Evolutionary conservation across 1,139 yeast species (phyloP).

Genomic region (Yamadazyma buinensis): DNA sequence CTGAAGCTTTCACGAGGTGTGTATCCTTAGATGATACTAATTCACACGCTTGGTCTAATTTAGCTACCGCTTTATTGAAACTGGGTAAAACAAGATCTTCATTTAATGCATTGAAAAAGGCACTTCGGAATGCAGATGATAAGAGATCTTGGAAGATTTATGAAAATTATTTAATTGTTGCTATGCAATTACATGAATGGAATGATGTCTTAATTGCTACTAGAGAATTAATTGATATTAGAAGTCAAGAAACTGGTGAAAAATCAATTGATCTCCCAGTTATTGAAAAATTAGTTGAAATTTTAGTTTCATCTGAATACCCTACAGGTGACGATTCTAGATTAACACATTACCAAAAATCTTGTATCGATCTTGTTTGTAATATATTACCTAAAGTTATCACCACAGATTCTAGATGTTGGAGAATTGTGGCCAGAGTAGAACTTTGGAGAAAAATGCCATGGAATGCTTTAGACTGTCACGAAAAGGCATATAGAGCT

Average conservation of each 20-base stretch:
- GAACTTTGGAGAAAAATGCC: constrained; percentile 86
- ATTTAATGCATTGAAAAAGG: constrained; percentile 75
- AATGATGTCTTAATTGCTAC: constrained; percentile 77
- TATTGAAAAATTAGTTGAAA: constrained; percentile 68
- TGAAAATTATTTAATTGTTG: constrained; percentile 82
- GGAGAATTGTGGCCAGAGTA: constrained; percentile 82
- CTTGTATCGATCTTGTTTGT: constrained; percentile 69
- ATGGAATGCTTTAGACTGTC: constrained; percentile 82
- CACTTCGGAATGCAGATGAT: constrained; percentile 62
- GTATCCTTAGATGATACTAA: constrained; percentile 81
- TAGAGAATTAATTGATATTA: constrained; percentile 51
- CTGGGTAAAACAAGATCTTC: constrained; percentile 71
- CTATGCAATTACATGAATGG: constrained; percentile 81
- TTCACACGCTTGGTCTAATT: constrained; percentile 90
- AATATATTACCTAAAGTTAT: constrained; percentile 63
- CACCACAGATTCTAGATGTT: constrained; percentile 67
- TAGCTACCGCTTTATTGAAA: constrained; percentile 75
- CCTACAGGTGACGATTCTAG: constrained; percentile 29
- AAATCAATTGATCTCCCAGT: constrained; percentile 71
- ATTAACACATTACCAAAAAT: constrained; percentile 56
- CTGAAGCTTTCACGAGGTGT: constrained; percentile 92
- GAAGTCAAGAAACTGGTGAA: constrained; percentile 54
- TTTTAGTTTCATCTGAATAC: constrained; percentile 53
- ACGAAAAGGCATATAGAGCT: constrained; percentile 84
- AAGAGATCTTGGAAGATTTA: constrained; percentile 84